Percentiles rank a stretch among this genome's conserved stretches.
These are phyloP conservation scores for Salvia splendens DNA, from an alignment of 257 asterid genomes.

Conservation along the genomic window DNA sequence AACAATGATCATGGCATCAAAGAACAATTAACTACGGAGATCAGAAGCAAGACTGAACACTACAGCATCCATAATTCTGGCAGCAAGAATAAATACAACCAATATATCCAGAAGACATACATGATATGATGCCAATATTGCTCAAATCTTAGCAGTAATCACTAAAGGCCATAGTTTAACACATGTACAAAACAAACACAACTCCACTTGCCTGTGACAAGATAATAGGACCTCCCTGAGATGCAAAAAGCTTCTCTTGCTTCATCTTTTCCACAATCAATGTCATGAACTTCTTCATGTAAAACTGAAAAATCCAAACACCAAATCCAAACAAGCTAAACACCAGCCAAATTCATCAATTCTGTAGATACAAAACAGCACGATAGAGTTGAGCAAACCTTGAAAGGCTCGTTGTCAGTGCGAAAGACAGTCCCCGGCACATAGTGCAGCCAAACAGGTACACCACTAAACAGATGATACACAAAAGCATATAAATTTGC, in stretches of 20 bases:
- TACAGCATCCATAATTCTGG: conserved; percentile 1
- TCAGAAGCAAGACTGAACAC: not conserved
- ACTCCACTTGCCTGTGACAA: conserved; percentile 67
- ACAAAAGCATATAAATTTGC: conserved; percentile 9
- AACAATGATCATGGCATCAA: conserved; percentile 2
- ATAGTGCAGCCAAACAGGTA: conserved; percentile 96
- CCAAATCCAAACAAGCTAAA: conserved; percentile 30
- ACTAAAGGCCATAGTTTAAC: not conserved
- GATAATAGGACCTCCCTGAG: conserved; percentile 91
- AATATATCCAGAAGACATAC: conserved; percentile 8
- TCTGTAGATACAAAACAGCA: not conserved
- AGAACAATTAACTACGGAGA: not conserved
- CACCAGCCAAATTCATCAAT: not conserved
- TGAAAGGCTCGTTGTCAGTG: conserved; percentile 77
- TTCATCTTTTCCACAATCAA: conserved; percentile 77
- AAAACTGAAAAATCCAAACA: conserved; percentile 42
- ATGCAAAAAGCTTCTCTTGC: conserved; percentile 75
- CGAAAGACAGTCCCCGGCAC: conserved; percentile 88
- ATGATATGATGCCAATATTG: not conserved
- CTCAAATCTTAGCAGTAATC: conserved; percentile 18
- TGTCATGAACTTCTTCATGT: conserved; percentile 78
- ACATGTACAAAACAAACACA: conserved; percentile 10
- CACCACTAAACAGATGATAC: conserved; percentile 55
- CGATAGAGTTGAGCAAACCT: conserved; percentile 47
- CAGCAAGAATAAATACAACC: not conserved